Percentiles rank a stretch among this genome's conserved stretches.
These are phyloP conservation scores for Gyrodon lividus DNA, from an alignment of 768 basidiomycete genomes.

Conservation along the genomic window DNA sequence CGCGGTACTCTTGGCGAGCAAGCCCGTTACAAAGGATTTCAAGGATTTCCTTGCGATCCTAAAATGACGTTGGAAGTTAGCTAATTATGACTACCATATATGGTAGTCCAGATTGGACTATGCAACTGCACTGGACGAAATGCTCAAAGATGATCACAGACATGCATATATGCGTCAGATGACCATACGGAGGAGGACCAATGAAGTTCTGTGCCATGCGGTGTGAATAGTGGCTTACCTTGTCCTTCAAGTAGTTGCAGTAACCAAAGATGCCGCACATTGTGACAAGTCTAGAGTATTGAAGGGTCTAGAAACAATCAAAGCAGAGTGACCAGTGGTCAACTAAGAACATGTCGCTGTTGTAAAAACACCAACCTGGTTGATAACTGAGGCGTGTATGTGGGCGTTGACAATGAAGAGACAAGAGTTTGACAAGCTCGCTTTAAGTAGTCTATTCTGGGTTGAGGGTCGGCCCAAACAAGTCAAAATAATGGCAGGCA, in stretches of 20 bases:
- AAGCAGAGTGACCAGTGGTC: slow-evolving; percentile 2
- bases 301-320: slow-evolving; percentile 2
- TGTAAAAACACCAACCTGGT: slow-evolving; percentile 9
- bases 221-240: slow-evolving; percentile 50
- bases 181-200: background rate
- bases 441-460: slow-evolving; percentile 34
- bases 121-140: background rate
- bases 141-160: background rate
- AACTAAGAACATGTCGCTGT: background rate
- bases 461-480: slow-evolving; percentile 34
- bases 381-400: background rate
- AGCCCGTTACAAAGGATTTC: slow-evolving; percentile 91
- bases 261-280: slow-evolving; percentile 99
- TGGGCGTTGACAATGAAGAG: slow-evolving; percentile 13
- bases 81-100: slow-evolving; percentile 16
- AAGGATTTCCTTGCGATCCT: slow-evolving; percentile 89
- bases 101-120: slow-evolving; percentile 8
- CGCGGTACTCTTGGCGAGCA: slow-evolving; percentile 94
- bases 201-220: background rate
- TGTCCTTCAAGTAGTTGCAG: slow-evolving; percentile 93
- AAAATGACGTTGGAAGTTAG: slow-evolving; percentile 12
- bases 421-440: background rate
- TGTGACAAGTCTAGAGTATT: slow-evolving; percentile 9
- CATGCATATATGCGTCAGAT: slow-evolving; percentile 12
- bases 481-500: slow-evolving; percentile 21